Conservation (phyloP, 2,329 filamentous ascomycete genomes). For the Colletotrichum costaricense region DNA sequence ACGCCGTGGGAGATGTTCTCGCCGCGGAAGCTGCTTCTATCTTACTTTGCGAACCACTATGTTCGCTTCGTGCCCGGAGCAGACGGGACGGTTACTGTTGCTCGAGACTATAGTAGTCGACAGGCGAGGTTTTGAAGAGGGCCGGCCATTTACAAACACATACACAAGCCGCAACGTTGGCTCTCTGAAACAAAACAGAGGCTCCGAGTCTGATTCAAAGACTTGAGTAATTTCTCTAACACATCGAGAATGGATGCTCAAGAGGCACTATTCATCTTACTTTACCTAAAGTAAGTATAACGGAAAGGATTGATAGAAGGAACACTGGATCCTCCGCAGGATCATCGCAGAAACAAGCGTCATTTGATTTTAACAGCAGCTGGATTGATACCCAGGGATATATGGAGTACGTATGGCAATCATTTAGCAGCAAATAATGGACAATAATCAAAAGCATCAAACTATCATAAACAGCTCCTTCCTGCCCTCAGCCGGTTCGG, state of each 20-base stretch:
- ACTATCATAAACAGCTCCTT: too few relatives aligned
- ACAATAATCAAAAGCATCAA: neutral
- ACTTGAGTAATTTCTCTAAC: neutral
- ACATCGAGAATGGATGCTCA: neutral
- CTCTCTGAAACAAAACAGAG: neutral
- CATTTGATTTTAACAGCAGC: neutral
- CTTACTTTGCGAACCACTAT: conserved; percentile 36
- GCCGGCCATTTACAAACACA: neutral
- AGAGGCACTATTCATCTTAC: too few relatives aligned
- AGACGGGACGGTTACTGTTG: conserved; percentile 34
- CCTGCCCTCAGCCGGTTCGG: neutral
- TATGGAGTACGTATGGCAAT: neutral
- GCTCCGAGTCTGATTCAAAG: too few relatives aligned
- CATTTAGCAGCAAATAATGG: neutral
- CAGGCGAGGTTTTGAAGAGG: conserved; percentile 29
- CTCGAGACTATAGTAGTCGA: conserved; percentile 32
- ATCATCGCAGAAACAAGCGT: neutral
- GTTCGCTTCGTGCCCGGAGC: conserved; percentile 32
- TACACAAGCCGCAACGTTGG: neutral
- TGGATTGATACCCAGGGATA: conserved; percentile 20
- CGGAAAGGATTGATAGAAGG: neutral
- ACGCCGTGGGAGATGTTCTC: conserved; percentile 30
- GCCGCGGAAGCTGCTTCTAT: conserved; percentile 24
- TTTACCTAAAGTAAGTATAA: neutral
- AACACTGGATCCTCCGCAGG: neutral